Conservation (phyloP, 768 basidiomycete genomes). For the Russula dissimulans region DNA sequence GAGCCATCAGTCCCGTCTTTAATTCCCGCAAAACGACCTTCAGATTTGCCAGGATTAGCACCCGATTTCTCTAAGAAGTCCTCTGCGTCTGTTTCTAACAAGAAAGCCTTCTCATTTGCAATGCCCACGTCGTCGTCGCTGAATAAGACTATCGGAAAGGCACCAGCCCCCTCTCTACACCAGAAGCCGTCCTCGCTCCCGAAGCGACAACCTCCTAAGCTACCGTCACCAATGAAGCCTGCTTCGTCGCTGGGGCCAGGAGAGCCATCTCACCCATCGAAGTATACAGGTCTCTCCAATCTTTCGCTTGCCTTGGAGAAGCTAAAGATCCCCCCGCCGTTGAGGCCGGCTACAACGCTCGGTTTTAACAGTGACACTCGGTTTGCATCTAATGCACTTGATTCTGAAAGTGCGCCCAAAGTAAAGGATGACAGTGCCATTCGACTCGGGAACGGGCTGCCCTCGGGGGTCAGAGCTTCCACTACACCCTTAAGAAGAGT, state of each 20-base stretch:
- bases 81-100: conserved; percentile 1
- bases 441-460: conserved; percentile 3
- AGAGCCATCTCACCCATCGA: conserved; percentile 14
- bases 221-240: conserved; percentile 9
- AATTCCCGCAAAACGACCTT: background rate
- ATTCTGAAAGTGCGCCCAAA: conserved; percentile 3
- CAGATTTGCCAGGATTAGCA: background rate
- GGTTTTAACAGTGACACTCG: conserved; percentile 40
- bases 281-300: conserved; percentile 37
- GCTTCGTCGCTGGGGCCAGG: conserved; percentile 5
- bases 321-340: conserved; percentile 55
- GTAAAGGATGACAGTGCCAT: conserved; percentile 15
- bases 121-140: conserved; percentile 19
- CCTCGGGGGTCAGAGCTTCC: background rate
- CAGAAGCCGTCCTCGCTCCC: conserved; percentile 10
- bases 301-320: conserved; percentile 63
- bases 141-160: conserved; percentile 10
- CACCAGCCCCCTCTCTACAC: background rate
- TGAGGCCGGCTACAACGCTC: conserved; percentile 59
- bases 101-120: conserved; percentile 16
- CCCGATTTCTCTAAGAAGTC: background rate
- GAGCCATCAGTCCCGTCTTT: background rate
- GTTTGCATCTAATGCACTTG: conserved; percentile 24
- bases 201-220: conserved; percentile 9
- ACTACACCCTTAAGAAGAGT: conserved; percentile 7